Percentiles rank a stretch among this genome's conserved stretches.
Conservation (phyloP, 1,284 basidiomycete species). For the Xanthoconium separans region DNA sequence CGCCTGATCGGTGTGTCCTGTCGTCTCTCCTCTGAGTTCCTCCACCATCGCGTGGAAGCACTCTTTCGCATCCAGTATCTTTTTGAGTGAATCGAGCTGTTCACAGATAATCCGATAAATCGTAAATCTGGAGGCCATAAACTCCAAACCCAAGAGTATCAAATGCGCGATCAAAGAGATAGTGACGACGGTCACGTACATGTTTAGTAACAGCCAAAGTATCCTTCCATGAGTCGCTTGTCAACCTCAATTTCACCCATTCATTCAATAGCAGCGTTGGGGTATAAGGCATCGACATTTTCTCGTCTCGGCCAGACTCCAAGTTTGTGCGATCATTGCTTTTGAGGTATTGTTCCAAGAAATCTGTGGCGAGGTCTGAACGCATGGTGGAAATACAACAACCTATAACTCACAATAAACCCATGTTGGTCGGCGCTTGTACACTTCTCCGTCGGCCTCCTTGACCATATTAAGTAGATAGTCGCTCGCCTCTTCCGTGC, state of each 20-base stretch:
- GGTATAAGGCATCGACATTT: background rate
- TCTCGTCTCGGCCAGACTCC: background rate
- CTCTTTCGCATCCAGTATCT: background rate
- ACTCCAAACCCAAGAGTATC: background rate
- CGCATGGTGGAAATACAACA: no score
- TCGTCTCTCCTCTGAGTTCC: background rate
- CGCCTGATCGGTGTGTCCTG: background rate
- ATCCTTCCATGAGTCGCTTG: background rate
- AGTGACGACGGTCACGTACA: background rate
- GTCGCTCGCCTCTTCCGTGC: background rate
- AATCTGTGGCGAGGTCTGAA: background rate
- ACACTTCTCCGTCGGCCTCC: background rate
- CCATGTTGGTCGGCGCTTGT: background rate
- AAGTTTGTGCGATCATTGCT: no score
- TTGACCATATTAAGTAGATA: background rate
- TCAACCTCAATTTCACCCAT: slow-evolving; percentile 2
- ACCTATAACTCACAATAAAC: background rate
- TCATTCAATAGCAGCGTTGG: background rate
- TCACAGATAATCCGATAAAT: slow-evolving; percentile 1
- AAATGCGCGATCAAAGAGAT: background rate
- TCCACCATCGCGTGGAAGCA: slow-evolving; percentile 1
- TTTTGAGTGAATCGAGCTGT: background rate
- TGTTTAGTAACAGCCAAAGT: background rate
- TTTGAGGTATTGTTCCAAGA: slow-evolving; percentile 3
- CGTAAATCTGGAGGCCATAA: background rate